phyloP scores from a whole-genome alignment of 2,329 filamentous ascomycete species.

The Fusarium chaquense region DNA sequence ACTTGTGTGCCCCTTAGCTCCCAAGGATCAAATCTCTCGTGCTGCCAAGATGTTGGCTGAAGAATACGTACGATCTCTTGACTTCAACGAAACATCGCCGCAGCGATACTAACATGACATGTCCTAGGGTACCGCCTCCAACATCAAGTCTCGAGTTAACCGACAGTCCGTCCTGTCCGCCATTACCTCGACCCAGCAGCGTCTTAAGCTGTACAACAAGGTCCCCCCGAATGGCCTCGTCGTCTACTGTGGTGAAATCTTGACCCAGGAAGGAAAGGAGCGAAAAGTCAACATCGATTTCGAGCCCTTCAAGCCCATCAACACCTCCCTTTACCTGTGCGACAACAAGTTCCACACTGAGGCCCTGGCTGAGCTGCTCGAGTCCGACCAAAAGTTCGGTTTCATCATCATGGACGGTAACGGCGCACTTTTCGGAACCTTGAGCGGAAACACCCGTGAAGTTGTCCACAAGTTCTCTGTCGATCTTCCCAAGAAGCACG shows the following conservation, averaged over 20 bases:
- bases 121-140: conserved; percentile 89
- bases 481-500: conserved; percentile 99
- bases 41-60: conserved; percentile 99
- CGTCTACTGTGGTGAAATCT: conserved; percentile 99
- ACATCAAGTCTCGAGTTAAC: conserved; percentile 99
- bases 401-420: conserved; percentile 99
- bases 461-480: conserved; percentile 98
- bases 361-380: conserved; percentile 93
- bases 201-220: conserved; percentile 99
- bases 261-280: conserved; percentile 98
- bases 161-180: conserved; percentile 96
- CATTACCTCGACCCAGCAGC: conserved; percentile 98
- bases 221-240: conserved; percentile 97
- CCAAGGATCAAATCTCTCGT: conserved; percentile 97
- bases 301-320: conserved; percentile 99
- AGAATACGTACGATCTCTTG: conserved; percentile 82
- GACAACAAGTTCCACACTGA: conserved; percentile 99
- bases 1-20: conserved; percentile 67
- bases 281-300: conserved; percentile 99
- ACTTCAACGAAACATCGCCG: neutral
- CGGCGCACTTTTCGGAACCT: conserved; percentile 94
- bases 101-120: conserved; percentile 42
- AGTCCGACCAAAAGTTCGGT: conserved; percentile 98
- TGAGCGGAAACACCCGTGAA: conserved; percentile 97
- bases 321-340: conserved; percentile 98